Percentiles rank a stretch among this genome's conserved stretches.
Evolutionary conservation across 441 rosid genomes (phyloP).

Genomic region (California macrophylla): DNA sequence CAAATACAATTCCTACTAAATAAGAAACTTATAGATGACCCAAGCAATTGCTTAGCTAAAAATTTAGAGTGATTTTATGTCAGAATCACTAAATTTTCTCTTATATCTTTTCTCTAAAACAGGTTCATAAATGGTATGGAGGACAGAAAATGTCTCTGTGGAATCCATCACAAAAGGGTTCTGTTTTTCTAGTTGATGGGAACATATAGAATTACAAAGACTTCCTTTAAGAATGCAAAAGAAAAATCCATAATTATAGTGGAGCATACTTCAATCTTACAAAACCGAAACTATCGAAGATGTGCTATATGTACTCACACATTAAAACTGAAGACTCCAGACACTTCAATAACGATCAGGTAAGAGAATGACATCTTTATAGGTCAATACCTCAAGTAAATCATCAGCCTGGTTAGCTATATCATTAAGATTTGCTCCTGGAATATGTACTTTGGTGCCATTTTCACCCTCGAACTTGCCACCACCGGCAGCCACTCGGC

Average conservation of each 20-base stretch:
- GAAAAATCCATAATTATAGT: not conserved
- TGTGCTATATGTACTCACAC: not conserved
- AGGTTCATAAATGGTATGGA: not conserved
- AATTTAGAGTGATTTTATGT: not conserved
- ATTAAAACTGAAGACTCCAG: not conserved
- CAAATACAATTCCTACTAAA: not conserved
- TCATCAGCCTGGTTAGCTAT: constrained; percentile 97
- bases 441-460: constrained; percentile 72
- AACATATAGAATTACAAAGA: not conserved
- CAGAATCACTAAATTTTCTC: not conserved
- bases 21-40: not conserved
- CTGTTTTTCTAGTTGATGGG: not conserved
- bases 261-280: not conserved
- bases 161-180: not conserved
- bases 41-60: not conserved
- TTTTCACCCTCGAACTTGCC: constrained; percentile 63
- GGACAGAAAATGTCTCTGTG: not conserved
- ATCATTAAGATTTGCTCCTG: constrained; percentile 76
- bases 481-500: constrained; percentile 96
- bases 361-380: constrained; percentile 4
- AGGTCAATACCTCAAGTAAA: constrained; percentile 59
- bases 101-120: not conserved
- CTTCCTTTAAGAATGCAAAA: not conserved
- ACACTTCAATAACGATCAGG: not conserved
- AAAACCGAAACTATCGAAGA: not conserved